phyloP scores from a whole-genome alignment of 2,329 filamentous ascomycete species.

The Magnaporthales sp. region DNA sequence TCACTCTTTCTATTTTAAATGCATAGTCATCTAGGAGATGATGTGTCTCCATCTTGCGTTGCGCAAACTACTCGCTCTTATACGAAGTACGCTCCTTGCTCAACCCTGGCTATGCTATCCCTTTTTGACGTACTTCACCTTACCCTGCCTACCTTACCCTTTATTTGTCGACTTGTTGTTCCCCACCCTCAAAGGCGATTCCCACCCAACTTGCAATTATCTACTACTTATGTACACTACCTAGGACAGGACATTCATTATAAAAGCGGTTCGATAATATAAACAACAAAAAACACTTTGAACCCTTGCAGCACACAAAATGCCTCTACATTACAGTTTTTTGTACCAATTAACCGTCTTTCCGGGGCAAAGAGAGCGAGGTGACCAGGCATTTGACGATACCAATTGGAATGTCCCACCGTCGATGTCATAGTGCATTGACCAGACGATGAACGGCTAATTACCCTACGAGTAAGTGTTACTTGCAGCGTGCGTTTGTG shows the following conservation, averaged over 20 bases:
- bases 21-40: no score
- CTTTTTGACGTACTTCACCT: no score
- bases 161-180: background rate
- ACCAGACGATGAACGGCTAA: background rate
- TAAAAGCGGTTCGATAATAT: background rate
- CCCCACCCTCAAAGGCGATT: background rate
- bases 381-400: background rate
- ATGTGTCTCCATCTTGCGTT: no score
- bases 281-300: no score
- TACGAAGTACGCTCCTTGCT: background rate
- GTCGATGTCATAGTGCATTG: background rate
- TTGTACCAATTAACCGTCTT: background rate
- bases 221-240: background rate
- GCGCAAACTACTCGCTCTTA: no score
- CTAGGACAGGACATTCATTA: background rate
- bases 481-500: background rate
- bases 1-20: no score
- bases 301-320: background rate
- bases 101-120: background rate
- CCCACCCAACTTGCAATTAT: background rate
- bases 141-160: background rate
- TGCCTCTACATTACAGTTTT: background rate
- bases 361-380: background rate
- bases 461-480: background rate
- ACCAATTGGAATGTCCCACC: background rate